A percentile compares a stretch with the other conserved stretches of the same genome.
phyloP scores from a whole-genome alignment of 805 yeast species.

The Yarrowia yakushimensis region DNA sequence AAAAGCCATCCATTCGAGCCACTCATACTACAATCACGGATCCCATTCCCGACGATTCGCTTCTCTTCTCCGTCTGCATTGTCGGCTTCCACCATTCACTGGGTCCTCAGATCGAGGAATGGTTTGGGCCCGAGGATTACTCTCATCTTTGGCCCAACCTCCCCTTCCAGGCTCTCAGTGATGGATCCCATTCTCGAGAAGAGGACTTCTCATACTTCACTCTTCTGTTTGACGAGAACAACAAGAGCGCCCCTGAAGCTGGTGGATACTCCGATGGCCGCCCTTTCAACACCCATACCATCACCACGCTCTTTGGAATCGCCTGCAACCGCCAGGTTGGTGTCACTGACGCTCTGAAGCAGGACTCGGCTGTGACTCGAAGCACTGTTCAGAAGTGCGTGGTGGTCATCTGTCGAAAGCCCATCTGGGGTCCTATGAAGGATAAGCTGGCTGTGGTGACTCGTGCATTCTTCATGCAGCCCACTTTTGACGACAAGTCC shows the following conservation, averaged over 20 bases:
- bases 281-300: conserved; percentile 44
- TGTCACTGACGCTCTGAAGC: conserved; percentile 53
- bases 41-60: conserved; percentile 26
- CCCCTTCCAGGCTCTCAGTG: conserved; percentile 94
- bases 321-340: conserved; percentile 85
- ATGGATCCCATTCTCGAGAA: conserved; percentile 89
- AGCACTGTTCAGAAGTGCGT: conserved; percentile 89
- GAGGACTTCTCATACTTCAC: conserved; percentile 93
- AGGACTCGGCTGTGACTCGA: conserved; percentile 66
- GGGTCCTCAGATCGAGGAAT: conserved; percentile 94
- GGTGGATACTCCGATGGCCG: conserved; percentile 38
- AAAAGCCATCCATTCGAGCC: not conserved
- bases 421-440: conserved; percentile 77
- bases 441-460: conserved; percentile 91
- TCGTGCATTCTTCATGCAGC: conserved; percentile 77
- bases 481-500: conserved; percentile 64
- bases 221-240: conserved; percentile 61
- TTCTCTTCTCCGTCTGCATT: conserved; percentile 78
- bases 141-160: conserved; percentile 71
- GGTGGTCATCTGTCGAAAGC: conserved; percentile 80
- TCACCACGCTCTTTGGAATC: conserved; percentile 85
- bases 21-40: conserved; percentile 20
- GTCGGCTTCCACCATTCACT: conserved; percentile 89
- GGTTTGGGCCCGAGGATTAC: conserved; percentile 55
- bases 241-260: conserved; percentile 45